Evolutionary conservation across 371 early-diverging fungal species (phyloP).

Genomic region (Lichtheimia corymbifera): DNA sequence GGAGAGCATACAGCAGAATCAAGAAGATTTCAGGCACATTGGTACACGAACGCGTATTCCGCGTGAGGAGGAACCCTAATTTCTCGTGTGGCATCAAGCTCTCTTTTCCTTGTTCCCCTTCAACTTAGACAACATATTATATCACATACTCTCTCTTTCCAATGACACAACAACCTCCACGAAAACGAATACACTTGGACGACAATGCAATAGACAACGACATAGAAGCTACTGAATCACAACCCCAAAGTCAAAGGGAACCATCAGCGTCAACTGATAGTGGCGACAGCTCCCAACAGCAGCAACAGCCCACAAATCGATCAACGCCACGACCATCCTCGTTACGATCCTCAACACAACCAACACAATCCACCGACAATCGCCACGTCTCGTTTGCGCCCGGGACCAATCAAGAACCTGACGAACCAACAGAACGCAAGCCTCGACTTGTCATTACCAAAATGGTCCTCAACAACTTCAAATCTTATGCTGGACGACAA

Average conservation of each 20-base stretch:
- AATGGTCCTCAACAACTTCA: constrained; percentile 94
- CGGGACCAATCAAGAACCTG: background rate
- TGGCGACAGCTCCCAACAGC: background rate
- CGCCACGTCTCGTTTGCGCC: constrained; percentile 15
- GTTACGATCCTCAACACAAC: background rate
- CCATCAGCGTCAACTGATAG: background rate
- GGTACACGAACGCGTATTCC: too few relatives aligned
- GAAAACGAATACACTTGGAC: constrained; percentile 12
- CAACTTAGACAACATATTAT: too few relatives aligned
- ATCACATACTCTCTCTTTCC: too few relatives aligned
- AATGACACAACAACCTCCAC: constrained; percentile 7
- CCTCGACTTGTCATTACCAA: constrained; percentile 88
- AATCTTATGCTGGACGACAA: constrained; percentile 92
- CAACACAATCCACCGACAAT: background rate
- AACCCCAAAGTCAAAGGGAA: background rate
- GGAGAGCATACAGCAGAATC: too few relatives aligned
- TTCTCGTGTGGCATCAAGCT: too few relatives aligned
- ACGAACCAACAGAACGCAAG: constrained; percentile 15
- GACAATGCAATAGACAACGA: background rate
- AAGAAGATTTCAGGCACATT: too few relatives aligned
- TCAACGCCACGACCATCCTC: background rate
- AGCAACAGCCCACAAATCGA: background rate
- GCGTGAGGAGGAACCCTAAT: too few relatives aligned
- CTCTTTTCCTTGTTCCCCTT: too few relatives aligned
- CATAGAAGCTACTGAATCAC: background rate